Evolutionary conservation across 1,139 yeast genomes (phyloP), one percentile per base, ranked within the genome.

Genomic region (Yueomyces sp.): DNA sequence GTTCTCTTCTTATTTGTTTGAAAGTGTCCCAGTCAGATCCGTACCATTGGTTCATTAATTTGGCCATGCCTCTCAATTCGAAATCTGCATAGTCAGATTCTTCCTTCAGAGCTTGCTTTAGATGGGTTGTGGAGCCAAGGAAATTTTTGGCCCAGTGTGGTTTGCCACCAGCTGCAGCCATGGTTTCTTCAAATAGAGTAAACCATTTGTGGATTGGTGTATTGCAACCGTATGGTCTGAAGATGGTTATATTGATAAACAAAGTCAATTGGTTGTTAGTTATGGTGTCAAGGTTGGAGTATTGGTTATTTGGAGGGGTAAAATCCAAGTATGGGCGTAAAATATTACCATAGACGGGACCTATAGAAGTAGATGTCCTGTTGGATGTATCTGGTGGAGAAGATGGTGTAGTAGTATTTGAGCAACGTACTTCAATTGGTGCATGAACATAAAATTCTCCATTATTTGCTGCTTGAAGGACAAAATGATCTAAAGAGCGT

Each of bases 121-220:
- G 64, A 46, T 64, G 65, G 38, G 60, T 55, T 7, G 66, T 67
- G 32, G 78, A 65, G 2, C 96, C 96, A 50, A 87, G 71, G 60
- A 87, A 91, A 64, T 89, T 89, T 69, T 91, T 91, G n/a, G 98
- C 98, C 98, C 98, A 91, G 61, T 91, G 98, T 1, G 98, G 98
- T 59, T 81, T 84, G 40, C 98, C 98, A 36, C 84, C 89, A 27
- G 82, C 89, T 34, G 75, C 76, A 43, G 72, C 70, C 70, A 89
- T 70, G 1, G 85, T 74, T 45, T 75, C 73, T 63, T 91, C 98
- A 62, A 91, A 91, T n/a, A 70, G 69, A 42, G 75, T 73, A 64
- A 75, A 91, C 96, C 97, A 91, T 50, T 76, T 71, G 46, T 77
- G 79, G 40, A 87, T 79, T 38, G 83, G 79, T 4, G 87, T 80